Evolutionary conservation across 2,329 filamentous ascomycete species (phyloP).

Genomic region (Parascedosporium putredinis): DNA sequence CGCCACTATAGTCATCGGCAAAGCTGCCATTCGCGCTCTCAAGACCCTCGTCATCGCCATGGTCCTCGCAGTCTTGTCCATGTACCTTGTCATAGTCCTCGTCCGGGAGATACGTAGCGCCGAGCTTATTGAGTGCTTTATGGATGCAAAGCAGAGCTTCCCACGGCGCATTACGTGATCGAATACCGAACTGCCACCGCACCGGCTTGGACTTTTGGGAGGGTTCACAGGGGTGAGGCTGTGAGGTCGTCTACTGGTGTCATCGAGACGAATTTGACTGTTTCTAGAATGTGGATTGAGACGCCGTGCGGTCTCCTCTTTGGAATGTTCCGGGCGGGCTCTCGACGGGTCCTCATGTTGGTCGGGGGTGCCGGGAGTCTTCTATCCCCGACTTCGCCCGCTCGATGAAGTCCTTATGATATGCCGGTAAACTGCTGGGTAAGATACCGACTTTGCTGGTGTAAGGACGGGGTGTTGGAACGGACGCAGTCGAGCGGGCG

Average conservation of each 20-base stretch:
- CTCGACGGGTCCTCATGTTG: conserved; percentile 37
- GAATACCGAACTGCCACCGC: conserved; percentile 96
- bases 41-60: conserved; percentile 20
- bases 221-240: conserved; percentile 53
- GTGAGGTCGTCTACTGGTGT: conserved; percentile 46
- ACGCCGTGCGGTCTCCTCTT: conserved; percentile 68
- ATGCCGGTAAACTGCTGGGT: conserved; percentile 80
- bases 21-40: conserved; percentile 32
- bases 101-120: conserved; percentile 73
- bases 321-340: conserved; percentile 57
- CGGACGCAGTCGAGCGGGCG: conserved; percentile 36
- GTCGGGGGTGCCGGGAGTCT: conserved; percentile 24
- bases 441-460: conserved; percentile 84
- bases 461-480: conserved; percentile 42
- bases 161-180: conserved; percentile 84
- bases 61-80: conserved; percentile 22
- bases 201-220: conserved; percentile 66
- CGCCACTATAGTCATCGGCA: conserved; percentile 25
- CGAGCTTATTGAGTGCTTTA: conserved; percentile 77
- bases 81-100: conserved; percentile 44
- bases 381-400: conserved; percentile 47
- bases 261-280: conserved; percentile 59
- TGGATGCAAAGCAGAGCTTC: conserved; percentile 95
- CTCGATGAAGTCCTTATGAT: conserved; percentile 85
- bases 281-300: conserved; percentile 77